Base-by-base conservation (phyloP, 441 rosid species). In the Adansonia grandidieri region DNA sequence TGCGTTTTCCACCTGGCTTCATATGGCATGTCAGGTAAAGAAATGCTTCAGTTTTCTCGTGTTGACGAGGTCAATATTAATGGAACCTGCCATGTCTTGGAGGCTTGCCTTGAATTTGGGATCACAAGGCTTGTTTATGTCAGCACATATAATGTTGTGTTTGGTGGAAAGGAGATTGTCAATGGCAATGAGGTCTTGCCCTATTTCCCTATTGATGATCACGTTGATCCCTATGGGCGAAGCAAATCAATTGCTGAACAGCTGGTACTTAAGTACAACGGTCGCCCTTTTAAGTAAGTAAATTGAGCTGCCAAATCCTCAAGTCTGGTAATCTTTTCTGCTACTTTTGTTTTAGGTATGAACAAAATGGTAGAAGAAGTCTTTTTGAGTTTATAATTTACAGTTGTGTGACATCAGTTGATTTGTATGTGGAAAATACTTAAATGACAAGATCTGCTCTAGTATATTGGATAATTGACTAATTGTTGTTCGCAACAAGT, bases 1-100 rank as follows among this genome's bases (percentile, higher is more conserved):
- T 96, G 98, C 79, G 98, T 93, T 5, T 85, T 96, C 83, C 97
- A 93, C 85, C 88, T 96, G n/a, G 97, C 98, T 81, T 96, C 99
- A 1, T 92, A 56, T 78, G 99, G 99, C 66, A 93, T 93, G 94
- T 93, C 97, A 0, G 99, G 99, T 45, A 96, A 93, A 81, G 97
- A 96, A 84, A 91, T 93, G 99, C 85, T 96, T 37, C 99, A 86
- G 81, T 85, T 91, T 40, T 91, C 95, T 24, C 95, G 93, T 7
- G 90, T 91, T 14, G 97, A 92, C 75, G 89, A 87, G 83, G 93
- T 93, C 64, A 95, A 95, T 80, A 90, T 95, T 24, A 87, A 84
- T 71, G 99, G 99, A 62, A 93, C 98, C 6, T 92, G 93, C 80
- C 91, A 88, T 73, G 86, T 93, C 67, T 81, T 95, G 78, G 97